Evolutionary conservation across 495 filamentous ascomycete species (phyloP).

Genomic region (Xanthoparmelia taractica): DNA sequence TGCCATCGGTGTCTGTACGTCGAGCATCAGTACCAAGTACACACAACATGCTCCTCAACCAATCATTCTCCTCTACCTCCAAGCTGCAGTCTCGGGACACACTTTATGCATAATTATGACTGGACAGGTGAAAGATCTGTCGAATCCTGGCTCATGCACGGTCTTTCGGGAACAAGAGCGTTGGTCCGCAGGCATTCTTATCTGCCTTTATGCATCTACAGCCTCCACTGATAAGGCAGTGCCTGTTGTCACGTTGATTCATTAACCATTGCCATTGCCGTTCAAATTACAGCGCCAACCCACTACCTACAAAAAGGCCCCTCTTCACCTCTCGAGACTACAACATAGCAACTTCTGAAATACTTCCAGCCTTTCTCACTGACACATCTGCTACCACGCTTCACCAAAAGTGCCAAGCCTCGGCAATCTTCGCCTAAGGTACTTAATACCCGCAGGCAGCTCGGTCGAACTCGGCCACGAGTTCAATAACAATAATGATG

Average conservation of each 20-base stretch:
- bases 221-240: constrained; percentile 1
- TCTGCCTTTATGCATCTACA: background rate
- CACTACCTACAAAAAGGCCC: background rate
- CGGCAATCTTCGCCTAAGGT: background rate
- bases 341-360: background rate
- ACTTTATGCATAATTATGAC: background rate
- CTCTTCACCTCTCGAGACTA: background rate
- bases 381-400: background rate
- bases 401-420: constrained; percentile 3
- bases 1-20: background rate
- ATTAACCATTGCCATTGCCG: background rate
- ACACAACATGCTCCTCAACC: background rate
- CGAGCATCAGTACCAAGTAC: background rate
- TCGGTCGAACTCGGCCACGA: background rate
- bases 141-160: background rate
- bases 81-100: background rate
- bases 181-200: constrained; percentile 4
- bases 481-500: no score
- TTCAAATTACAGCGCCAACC: background rate
- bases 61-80: background rate
- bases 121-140: background rate
- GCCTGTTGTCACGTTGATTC: background rate
- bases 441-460: background rate
- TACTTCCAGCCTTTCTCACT: background rate
- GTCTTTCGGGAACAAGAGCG: background rate